phyloP scores from a whole-genome alignment of 2,329 filamentous ascomycete species.

The Albifimbria verrucaria region DNA sequence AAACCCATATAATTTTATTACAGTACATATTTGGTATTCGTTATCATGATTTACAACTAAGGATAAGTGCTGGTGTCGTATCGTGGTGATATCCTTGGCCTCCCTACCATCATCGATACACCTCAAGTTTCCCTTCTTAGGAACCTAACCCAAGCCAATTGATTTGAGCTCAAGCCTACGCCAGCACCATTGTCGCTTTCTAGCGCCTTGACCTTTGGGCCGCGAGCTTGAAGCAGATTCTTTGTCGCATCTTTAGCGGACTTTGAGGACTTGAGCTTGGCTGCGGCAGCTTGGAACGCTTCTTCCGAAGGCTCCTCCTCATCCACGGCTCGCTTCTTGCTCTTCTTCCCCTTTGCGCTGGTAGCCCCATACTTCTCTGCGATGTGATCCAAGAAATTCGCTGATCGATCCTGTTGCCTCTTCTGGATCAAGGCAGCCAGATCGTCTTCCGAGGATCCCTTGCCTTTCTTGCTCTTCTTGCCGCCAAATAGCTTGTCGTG shows the following conservation, averaged over 20 bases:
- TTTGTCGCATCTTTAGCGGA: constrained; percentile 7
- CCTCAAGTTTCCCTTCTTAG: no score
- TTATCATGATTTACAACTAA: neutral
- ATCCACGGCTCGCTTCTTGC: constrained; percentile 53
- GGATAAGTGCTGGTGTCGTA: no score
- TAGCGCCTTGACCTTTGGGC: constrained; percentile 7
- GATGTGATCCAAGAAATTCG: constrained; percentile 66
- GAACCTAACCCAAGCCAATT: no score
- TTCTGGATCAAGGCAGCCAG: constrained; percentile 73
- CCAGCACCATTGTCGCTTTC: no score
- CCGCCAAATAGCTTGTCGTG: constrained; percentile 64
- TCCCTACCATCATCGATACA: no score
- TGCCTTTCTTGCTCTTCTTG: constrained; percentile 43
- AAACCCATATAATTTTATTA: no score
- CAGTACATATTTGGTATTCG: neutral
- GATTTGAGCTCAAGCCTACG: no score
- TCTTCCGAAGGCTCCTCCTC: constrained; percentile 63
- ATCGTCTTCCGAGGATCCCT: constrained; percentile 43
- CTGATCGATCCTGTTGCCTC: constrained; percentile 61
- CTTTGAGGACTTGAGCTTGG: constrained; percentile 36
- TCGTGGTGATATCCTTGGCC: no score
- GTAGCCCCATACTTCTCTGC: constrained; percentile 70
- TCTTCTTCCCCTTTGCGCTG: constrained; percentile 43
- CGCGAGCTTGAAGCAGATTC: neutral
- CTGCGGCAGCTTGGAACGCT: constrained; percentile 56